Evolutionary conservation across 2,329 filamentous ascomycete species (phyloP).

Genomic region (Aspergillus calidoustus): DNA sequence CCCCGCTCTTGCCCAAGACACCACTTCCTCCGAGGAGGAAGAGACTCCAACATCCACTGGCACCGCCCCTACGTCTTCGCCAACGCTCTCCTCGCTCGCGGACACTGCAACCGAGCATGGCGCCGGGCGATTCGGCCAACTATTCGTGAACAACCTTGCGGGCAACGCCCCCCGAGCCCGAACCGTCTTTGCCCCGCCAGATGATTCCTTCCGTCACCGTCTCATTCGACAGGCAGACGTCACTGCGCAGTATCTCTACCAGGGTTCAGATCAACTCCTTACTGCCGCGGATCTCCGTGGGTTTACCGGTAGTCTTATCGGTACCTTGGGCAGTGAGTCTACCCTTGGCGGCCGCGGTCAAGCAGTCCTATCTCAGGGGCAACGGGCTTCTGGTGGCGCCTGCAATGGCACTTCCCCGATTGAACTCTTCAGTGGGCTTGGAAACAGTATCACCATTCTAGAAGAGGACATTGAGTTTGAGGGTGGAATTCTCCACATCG

Average conservation of each 20-base stretch:
- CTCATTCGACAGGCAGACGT: not conserved
- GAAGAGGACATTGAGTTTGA: not conserved
- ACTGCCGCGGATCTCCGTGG: not conserved
- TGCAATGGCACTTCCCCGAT: not conserved
- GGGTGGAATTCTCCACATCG: not conserved
- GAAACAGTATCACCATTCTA: not conserved
- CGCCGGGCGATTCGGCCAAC: not conserved
- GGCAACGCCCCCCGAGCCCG: not conserved
- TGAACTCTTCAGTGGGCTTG: not conserved
- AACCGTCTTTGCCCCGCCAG: not conserved
- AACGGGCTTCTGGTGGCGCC: not conserved
- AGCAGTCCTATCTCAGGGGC: not conserved
- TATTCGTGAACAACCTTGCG: not conserved
- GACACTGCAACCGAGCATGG: not conserved
- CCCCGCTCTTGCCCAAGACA: not conserved
- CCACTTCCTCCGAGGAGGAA: not conserved
- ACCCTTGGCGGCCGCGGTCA: not conserved
- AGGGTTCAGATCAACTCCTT: not conserved
- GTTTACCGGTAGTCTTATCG: not conserved
- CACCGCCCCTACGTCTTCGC: not conserved
- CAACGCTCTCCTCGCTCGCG: not conserved
- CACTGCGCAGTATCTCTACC: not conserved
- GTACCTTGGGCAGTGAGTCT: not conserved
- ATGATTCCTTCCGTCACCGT: not conserved
- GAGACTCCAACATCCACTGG: not conserved